Percentiles rank a stretch among this genome's conserved stretches.
Conservation (phyloP, 2,329 filamentous ascomycete genomes). For the Colletotrichum sp. region DNA sequence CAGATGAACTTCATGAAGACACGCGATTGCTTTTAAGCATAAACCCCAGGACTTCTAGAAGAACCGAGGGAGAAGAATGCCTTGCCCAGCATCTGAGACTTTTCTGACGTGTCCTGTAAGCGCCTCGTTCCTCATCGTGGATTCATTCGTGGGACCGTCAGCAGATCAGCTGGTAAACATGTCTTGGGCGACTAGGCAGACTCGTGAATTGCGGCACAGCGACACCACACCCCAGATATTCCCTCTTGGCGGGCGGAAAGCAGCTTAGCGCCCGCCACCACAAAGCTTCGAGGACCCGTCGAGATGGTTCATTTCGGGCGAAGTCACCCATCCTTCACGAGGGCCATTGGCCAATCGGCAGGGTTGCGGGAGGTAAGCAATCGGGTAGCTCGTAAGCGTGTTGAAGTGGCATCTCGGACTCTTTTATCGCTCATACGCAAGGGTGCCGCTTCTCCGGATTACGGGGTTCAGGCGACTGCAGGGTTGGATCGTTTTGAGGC, state of each 20-base stretch:
- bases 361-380: background rate
- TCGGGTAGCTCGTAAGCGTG: background rate
- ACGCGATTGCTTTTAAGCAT: background rate
- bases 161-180: background rate
- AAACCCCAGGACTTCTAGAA: background rate
- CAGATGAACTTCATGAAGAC: background rate
- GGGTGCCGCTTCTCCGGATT: background rate
- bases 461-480: background rate
- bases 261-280: background rate
- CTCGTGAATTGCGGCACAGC: background rate
- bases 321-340: background rate
- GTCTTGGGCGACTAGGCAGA: slow-evolving; percentile 3
- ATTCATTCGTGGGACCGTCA: background rate
- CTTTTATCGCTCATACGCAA: background rate
- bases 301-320: slow-evolving; percentile 4
- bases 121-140: background rate
- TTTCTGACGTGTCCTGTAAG: background rate
- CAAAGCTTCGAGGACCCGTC: background rate
- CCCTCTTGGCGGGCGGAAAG: background rate
- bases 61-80: background rate
- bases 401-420: background rate
- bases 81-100: background rate
- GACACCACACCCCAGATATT: background rate
- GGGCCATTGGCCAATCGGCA: background rate
- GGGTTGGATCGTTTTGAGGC: background rate